Evolutionary conservation across 2,329 filamentous ascomycete species (phyloP).

Genomic region (Colletotrichum ledebouriae): DNA sequence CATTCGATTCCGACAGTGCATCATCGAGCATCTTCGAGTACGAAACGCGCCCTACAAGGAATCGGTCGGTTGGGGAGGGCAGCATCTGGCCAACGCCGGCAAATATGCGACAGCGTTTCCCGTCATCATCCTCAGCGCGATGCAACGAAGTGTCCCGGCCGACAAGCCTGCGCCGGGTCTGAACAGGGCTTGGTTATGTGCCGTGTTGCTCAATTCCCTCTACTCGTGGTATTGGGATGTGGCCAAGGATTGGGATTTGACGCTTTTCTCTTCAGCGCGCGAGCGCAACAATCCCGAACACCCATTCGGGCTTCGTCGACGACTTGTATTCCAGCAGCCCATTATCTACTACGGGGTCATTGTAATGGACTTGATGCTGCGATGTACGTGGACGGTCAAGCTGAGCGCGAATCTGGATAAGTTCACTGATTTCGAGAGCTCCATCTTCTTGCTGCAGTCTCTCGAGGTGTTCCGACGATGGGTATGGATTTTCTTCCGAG

Average conservation of each 20-base stretch:
- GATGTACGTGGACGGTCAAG: conserved; percentile 93
- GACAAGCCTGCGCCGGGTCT: conserved; percentile 55
- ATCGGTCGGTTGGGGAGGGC: conserved; percentile 79
- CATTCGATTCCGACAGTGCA: conserved; percentile 91
- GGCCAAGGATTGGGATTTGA: conserved; percentile 95
- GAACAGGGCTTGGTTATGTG: conserved; percentile 75
- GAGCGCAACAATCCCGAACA: conserved; percentile 74
- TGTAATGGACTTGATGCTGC: conserved; percentile 80
- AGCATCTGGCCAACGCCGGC: conserved; percentile 91
- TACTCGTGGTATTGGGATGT: conserved; percentile 99
- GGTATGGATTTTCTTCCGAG: conserved; percentile 97
- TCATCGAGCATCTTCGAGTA: conserved; percentile 88
- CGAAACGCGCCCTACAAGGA: conserved; percentile 67
- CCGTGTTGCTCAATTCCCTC: conserved; percentile 84
- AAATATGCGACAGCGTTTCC: conserved; percentile 97
- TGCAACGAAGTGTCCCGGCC: conserved; percentile 73
- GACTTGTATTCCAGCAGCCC: conserved; percentile 78
- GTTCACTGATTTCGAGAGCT: conserved; percentile 87
- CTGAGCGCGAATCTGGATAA: conserved; percentile 85
- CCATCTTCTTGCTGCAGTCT: conserved; percentile 88
- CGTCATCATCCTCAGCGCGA: conserved; percentile 83
- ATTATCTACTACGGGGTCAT: conserved; percentile 88
- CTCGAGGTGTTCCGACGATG: conserved; percentile 90
- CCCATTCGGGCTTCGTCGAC: conserved; percentile 81
- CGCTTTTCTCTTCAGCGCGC: conserved; percentile 75